phyloP scores from a whole-genome alignment of 139 green algal genomes.

The Chlamydomonas urium region DNA sequence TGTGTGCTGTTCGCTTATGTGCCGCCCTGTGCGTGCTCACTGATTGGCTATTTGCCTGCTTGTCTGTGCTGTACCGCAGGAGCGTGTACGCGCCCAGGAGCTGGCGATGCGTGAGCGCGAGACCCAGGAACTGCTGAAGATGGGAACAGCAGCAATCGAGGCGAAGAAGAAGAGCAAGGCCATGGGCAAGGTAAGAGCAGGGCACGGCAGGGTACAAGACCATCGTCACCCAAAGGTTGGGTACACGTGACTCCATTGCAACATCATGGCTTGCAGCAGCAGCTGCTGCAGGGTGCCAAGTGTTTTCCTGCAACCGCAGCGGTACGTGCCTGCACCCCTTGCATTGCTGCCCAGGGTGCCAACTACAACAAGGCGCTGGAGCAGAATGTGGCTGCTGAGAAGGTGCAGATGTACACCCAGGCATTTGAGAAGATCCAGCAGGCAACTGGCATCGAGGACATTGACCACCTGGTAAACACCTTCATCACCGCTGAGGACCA shows the following conservation, averaged over 20 bases:
- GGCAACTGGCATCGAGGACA: conserved; percentile 56
- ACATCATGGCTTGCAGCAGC: no score
- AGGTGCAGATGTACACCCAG: conserved; percentile 69
- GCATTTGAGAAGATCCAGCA: conserved; percentile 77
- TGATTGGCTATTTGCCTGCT: neutral
- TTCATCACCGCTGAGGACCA: conserved; percentile 68
- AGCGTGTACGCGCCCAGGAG: conserved; percentile 49
- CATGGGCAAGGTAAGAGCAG: conserved; percentile 5
- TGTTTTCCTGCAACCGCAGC: no score
- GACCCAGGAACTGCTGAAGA: conserved; percentile 68
- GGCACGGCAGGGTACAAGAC: no score
- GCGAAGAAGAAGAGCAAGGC: conserved; percentile 25
- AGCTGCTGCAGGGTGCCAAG: no score
- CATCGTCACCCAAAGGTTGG: no score
- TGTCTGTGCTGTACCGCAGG: conserved; percentile 15
- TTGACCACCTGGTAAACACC: conserved; percentile 72
- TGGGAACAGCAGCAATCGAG: conserved; percentile 14
- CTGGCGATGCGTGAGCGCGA: conserved; percentile 65
- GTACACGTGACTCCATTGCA: no score
- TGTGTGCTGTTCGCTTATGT: no score
- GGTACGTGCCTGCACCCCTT: no score
- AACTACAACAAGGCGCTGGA: conserved; percentile 53
- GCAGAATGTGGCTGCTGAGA: conserved; percentile 61
- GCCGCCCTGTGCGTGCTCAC: neutral
- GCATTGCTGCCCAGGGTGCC: conserved; percentile 6